phyloP scores from a whole-genome alignment of 352 stramenopile genomes.

The Pythium periplocum region DNA sequence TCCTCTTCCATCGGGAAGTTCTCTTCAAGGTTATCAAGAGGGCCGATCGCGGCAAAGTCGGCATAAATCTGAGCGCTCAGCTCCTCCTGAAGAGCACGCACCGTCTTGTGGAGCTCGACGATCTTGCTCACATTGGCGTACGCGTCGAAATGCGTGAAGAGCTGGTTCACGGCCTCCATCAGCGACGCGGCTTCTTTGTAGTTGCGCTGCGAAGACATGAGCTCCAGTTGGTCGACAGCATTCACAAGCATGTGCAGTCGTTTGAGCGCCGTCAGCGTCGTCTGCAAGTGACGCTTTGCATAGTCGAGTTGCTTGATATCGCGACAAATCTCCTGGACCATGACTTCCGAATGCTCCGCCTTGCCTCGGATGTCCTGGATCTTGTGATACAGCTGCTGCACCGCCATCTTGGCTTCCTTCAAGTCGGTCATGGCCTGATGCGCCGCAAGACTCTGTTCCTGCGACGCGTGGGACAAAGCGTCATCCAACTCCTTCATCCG shows the following conservation, averaged over 20 bases:
- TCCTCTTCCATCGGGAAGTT: conserved; percentile 69
- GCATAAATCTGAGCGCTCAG: conserved; percentile 86
- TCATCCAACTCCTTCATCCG: conserved; percentile 83
- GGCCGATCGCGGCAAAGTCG: conserved; percentile 84
- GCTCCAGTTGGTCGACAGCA: conserved; percentile 91
- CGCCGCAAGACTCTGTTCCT: conserved; percentile 70
- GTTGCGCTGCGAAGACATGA: conserved; percentile 77
- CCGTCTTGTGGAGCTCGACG: conserved; percentile 88
- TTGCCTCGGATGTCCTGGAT: conserved; percentile 93
- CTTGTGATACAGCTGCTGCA: conserved; percentile 88
- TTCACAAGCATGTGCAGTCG: conserved; percentile 97
- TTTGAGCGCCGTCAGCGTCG: conserved; percentile 95
- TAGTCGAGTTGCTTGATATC: conserved; percentile 99
- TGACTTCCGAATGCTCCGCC: conserved; percentile 93
- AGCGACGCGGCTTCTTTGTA: conserved; percentile 95
- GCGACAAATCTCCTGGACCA: conserved; percentile 97
- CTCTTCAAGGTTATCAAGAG: conserved; percentile 66
- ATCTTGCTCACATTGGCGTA: conserved; percentile 93
- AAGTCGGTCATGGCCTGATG: conserved; percentile 78
- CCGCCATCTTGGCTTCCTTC: conserved; percentile 79
- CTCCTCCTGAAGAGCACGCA: conserved; percentile 87
- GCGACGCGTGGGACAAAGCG: conserved; percentile 67
- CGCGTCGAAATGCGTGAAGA: conserved; percentile 95
- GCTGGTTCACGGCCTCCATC: conserved; percentile 93
- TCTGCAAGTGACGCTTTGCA: conserved; percentile 96